Percentiles rank a stretch among this genome's conserved stretches.
These are phyloP conservation scores for Jaapia argillacea DNA, from an alignment of 768 basidiomycete genomes.

Conservation along the genomic window DNA sequence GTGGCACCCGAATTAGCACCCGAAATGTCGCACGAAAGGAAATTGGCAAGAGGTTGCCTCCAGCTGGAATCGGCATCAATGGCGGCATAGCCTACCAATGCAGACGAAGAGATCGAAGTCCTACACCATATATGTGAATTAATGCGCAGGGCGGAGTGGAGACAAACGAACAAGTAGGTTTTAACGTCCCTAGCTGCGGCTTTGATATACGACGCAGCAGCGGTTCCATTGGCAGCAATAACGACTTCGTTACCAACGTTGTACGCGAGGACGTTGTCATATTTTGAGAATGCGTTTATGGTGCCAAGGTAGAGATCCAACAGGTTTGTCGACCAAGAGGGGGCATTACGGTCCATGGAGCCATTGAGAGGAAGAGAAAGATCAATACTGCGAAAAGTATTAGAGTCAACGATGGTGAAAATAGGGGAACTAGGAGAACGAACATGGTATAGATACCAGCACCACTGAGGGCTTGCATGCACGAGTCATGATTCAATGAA, in stretches of 20 bases:
- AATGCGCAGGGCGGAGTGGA: neutral
- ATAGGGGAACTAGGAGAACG: slow-evolving; percentile 19
- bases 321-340: slow-evolving; percentile 77
- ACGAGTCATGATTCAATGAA: slow-evolving; percentile 73
- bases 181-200: slow-evolving; percentile 86
- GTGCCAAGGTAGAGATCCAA: slow-evolving; percentile 69
- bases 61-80: slow-evolving; percentile 64
- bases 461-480: slow-evolving; percentile 67
- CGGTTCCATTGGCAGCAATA: slow-evolving; percentile 39
- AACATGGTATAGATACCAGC: slow-evolving; percentile 89
- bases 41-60: slow-evolving; percentile 62
- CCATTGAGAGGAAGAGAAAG: slow-evolving; percentile 80
- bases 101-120: slow-evolving; percentile 49
- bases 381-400: slow-evolving; percentile 52
- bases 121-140: slow-evolving; percentile 22
- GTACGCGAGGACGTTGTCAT: slow-evolving; percentile 83
- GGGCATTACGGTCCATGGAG: slow-evolving; percentile 63
- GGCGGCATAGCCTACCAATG: slow-evolving; percentile 77
- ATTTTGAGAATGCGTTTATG: slow-evolving; percentile 72
- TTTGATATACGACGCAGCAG: slow-evolving; percentile 72
- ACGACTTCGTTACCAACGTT: slow-evolving; percentile 88
- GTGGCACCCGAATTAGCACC: slow-evolving; percentile 41
- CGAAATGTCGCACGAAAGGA: slow-evolving; percentile 65
- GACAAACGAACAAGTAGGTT: slow-evolving; percentile 62
- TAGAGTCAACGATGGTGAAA: slow-evolving; percentile 1